These are phyloP conservation scores for Hypsizygus marmoreus DNA, from an alignment of 768 basidiomycete species.

Conservation along the genomic window DNA sequence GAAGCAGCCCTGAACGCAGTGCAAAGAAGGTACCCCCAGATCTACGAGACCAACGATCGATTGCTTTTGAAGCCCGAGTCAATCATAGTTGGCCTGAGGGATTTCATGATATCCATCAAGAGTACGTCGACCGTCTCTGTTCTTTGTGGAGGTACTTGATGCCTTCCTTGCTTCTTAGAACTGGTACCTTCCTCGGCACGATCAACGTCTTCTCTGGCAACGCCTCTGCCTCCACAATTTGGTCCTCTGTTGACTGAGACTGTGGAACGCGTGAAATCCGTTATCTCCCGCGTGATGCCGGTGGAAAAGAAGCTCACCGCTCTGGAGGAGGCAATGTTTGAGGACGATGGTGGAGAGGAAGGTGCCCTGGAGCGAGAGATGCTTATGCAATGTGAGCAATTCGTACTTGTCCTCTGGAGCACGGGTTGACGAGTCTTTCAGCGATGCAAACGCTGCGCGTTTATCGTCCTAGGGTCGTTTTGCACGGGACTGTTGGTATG, in stretches of 20 bases:
- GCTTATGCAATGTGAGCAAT: constrained; percentile 75
- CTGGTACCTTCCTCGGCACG: constrained; percentile 94
- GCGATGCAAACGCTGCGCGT: constrained; percentile 92
- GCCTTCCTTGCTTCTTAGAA: constrained; percentile 47
- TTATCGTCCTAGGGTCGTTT: constrained; percentile 83
- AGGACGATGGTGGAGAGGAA: constrained; percentile 73
- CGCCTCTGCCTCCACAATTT: constrained; percentile 83
- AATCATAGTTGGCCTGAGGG: constrained; percentile 80
- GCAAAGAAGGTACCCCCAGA: constrained; percentile 94
- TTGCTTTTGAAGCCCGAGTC: constrained; percentile 82
- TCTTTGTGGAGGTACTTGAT: constrained; percentile 2
- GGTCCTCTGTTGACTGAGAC: constrained; percentile 71
- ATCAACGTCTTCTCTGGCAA: constrained; percentile 83
- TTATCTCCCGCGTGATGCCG: constrained; percentile 78
- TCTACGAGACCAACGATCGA: constrained; percentile 90
- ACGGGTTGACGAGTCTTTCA: constrained; percentile 30
- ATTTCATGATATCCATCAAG: constrained; percentile 97
- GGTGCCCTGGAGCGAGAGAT: constrained; percentile 88
- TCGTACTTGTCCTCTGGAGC: neutral
- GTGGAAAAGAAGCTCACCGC: constrained; percentile 79
- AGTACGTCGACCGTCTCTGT: constrained; percentile 60
- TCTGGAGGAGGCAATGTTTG: constrained; percentile 93
- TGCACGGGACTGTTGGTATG: constrained; percentile 85
- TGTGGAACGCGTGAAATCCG: constrained; percentile 69
- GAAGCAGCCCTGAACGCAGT: constrained; percentile 97